Base-by-base conservation (phyloP, 768 basidiomycete genomes). In the Chalciporus piperatus region DNA sequence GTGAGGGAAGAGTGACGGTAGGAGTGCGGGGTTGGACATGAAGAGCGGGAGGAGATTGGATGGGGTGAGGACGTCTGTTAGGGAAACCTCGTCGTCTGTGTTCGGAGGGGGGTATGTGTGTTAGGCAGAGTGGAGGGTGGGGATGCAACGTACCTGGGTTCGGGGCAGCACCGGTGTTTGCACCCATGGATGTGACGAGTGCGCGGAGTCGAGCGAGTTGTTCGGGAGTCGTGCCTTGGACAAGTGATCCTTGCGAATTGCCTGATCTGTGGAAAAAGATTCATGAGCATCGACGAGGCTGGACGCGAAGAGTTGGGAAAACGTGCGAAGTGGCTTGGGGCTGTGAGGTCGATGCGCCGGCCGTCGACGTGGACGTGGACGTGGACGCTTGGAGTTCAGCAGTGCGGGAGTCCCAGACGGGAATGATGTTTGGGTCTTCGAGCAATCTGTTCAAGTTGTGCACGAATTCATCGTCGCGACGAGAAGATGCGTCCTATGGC, bases 31-130 rank as follows among this genome's bases (percentile, higher is more conserved):
- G 61, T 86, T 83, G 30, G 76, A 75, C 8, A 74, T 69, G 67
- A 95, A 87, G 9, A 97, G 73, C 7, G 88, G 84, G 12, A 76
- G 71, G 48, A 95, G 74, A 68, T 87, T 85, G 40, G 83, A 70
- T 6, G 87, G 80, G 32, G 90, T 85, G 54, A 92, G 76, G 60
- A 94, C 77, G 69, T 95, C 85, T 38, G 80, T 76, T 54, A 94
- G 74, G 47, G 88, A 77, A 51, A 87, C 48, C 50, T 92, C 85
- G 40, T 67, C 66, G 5, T 61, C 65, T 66, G 38, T 16, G 23
- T 3, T 17, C 8, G 59, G 47, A 33, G 38, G 22, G 42, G 35
- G 6, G 41, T 46, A 27, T 60, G 41, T 22, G 16, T 59, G 30
- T 50, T 44, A 53, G 45, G 39, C 17, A 44, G 38, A 16, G 32